Evolutionary conservation across 2,329 filamentous ascomycete genomes (phyloP), one percentile per base, ranked within the genome.

Genomic region (Diaporthe caulivora): DNA sequence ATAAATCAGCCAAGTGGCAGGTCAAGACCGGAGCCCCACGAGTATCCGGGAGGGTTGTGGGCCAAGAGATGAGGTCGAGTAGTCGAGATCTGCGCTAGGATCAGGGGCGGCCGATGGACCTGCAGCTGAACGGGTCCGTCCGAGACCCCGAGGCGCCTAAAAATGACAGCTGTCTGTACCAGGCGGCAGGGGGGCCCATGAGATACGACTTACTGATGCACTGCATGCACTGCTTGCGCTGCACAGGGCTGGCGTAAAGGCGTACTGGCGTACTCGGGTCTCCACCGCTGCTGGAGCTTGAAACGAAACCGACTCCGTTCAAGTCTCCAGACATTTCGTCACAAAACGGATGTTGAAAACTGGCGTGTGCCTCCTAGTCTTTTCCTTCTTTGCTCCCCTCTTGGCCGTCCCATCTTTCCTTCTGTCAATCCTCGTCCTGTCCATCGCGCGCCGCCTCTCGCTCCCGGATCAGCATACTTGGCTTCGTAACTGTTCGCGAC

Each of bases 131-230:
- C 62, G 62, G 62, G 62, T 40, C 62, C 31, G 47, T 67, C 62
- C 62, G 47, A 67, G 47, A 67, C 47, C 62, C 62, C 62, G 62
- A 53, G 40, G 21, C 24, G 11, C 47, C 62, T 53, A 67, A 47
- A 67, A 67, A 67, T 67, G 62, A 67, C 62, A 67, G 62, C 47
- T 53, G 44, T 67, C 44, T 67, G 62, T 29, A 65, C 29, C 29
- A 15, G 18, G 29, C 6, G 24, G 44, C 62, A 65, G 44, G 62
- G 62, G 62, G 44, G 21, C 21, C 26, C 60, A 18, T 37, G 60
- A 21, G 29, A 24, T 34, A 65, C 44, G 44, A 49, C 60, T 18
- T 9, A 37, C 54, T 31, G 54, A 37, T 34, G 29, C 54, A 21
- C 54, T n/a, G n/a, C n/a, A n/a, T n/a, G n/a, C n/a, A n/a, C n/a